A percentile compares a stretch with the other conserved stretches of the same genome.
Evolutionary conservation across 805 yeast species (phyloP).

Genomic region (Nakazawaea pomicola): DNA sequence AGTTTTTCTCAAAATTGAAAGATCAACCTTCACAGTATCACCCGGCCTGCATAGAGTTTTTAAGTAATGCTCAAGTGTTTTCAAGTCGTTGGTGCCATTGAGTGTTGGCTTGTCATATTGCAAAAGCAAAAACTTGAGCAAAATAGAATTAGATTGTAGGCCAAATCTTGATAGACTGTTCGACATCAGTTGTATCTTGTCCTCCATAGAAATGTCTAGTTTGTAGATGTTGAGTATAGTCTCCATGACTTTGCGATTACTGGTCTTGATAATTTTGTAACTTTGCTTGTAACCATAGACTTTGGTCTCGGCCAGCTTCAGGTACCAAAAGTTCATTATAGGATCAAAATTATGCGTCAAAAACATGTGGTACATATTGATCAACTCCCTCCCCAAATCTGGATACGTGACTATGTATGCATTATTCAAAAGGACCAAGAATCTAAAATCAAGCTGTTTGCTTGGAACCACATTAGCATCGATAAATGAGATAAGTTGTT

Average conservation of each 20-base stretch:
- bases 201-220: background rate
- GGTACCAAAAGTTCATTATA: background rate
- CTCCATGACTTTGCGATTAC: background rate
- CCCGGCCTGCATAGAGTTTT: background rate
- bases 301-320: background rate
- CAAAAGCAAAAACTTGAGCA: background rate
- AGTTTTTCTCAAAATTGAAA: constrained; percentile 3
- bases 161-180: constrained; percentile 5
- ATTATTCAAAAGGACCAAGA: background rate
- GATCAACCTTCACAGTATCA: background rate
- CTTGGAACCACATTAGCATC: too few relatives aligned
- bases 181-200: constrained; percentile 1
- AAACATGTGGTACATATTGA: background rate
- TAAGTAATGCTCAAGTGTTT: background rate
- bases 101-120: background rate
- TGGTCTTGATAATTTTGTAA: constrained; percentile 1
- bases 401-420: constrained; percentile 3
- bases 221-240: background rate
- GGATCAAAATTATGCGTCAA: background rate
- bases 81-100: background rate
- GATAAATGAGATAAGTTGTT: too few relatives aligned
- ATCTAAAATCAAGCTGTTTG: constrained; percentile 4
- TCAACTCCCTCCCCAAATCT: constrained; percentile 1
- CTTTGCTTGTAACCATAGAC: background rate
- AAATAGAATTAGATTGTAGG: background rate